Evolutionary conservation across 148 eudicot species (phyloP), one percentile per base, ranked within the genome.

Genomic region (Salicornia ramosissima): DNA sequence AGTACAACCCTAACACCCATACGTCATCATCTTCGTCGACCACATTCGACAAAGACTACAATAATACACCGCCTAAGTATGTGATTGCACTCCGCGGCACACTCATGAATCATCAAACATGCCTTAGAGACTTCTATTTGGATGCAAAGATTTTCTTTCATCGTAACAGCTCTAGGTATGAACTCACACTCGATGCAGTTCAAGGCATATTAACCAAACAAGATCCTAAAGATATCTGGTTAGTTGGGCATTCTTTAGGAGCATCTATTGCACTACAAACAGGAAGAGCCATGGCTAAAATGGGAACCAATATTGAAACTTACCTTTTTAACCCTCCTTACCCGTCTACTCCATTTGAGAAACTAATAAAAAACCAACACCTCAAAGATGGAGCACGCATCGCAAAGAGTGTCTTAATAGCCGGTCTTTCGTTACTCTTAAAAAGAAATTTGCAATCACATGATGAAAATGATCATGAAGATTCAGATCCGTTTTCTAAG

Each of bases 321-420:
- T 88, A 85, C 71, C 87, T 91, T 15, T 91, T 91, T 55, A 88
- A 91, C 68, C 95, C 97, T 2, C 95, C 97, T 0, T 88, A 80
- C 56, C 5, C 58, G 1, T 82, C 95, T 5, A 70, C 72, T 11
- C 88, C 92, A 2, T 4, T 92, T 4, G 88, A 84, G 65, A 65
- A 63, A 21, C n/a, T n/a, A n/a, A 68, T 92, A 16, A 71, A 68
- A 36, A 76, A 68, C 30, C 59, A 56, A 22, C 49, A 31, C 4
- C 1, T 86, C 53, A 89, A 80, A 66, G 46, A 61, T 21, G 86
- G 89, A 26, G 63, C 84, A 18, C 84, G 97, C 10, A 47, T 79
- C 8, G 78, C 74, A 0, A 69, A 53, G 11, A 85, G 86, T 43
- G 76, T 83, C 18, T 24, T 81, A 36, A 90, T 81, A 4, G 91